phyloP scores from a whole-genome alignment of 2,329 filamentous ascomycete genomes.

The Colletotrichum godetiae region DNA sequence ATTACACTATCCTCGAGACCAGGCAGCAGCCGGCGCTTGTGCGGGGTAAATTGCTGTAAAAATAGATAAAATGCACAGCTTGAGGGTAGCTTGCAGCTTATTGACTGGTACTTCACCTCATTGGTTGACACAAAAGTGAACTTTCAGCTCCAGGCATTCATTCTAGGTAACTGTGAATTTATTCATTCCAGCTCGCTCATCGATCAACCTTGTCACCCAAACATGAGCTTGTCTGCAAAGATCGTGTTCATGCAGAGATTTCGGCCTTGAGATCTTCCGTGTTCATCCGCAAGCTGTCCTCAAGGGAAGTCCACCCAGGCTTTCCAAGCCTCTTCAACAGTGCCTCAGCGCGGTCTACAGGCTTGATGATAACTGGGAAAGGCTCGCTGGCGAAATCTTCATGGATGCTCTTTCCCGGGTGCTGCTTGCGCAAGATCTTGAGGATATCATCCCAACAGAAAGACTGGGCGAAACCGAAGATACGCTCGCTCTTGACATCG shows the following conservation, averaged over 20 bases:
- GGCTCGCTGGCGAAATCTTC: slow-evolving; percentile 38
- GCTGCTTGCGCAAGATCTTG: slow-evolving; percentile 39
- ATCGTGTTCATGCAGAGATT: neutral
- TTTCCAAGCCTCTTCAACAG: slow-evolving; percentile 34
- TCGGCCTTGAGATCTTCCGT: neutral
- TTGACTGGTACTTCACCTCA: no score
- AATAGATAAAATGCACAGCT: no score
- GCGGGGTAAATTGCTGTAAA: no score
- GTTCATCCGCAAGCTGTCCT: slow-evolving; percentile 22
- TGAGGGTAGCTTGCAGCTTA: no score
- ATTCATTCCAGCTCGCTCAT: no score
- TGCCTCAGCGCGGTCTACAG: slow-evolving; percentile 35
- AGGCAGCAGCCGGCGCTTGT: no score
- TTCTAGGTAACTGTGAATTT: no score
- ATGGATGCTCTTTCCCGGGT: slow-evolving; percentile 37
- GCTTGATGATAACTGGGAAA: slow-evolving; percentile 21
- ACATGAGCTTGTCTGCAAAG: no score
- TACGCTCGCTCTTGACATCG: slow-evolving; percentile 57
- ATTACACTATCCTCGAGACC: no score
- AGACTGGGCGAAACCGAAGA: slow-evolving; percentile 63
- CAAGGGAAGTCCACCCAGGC: slow-evolving; percentile 37
- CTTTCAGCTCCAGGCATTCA: no score
- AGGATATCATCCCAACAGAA: slow-evolving; percentile 58
- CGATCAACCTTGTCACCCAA: no score
- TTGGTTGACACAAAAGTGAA: no score